phyloP scores from a whole-genome alignment of 179 eudicot species.

The Gypsophila paniculata region DNA sequence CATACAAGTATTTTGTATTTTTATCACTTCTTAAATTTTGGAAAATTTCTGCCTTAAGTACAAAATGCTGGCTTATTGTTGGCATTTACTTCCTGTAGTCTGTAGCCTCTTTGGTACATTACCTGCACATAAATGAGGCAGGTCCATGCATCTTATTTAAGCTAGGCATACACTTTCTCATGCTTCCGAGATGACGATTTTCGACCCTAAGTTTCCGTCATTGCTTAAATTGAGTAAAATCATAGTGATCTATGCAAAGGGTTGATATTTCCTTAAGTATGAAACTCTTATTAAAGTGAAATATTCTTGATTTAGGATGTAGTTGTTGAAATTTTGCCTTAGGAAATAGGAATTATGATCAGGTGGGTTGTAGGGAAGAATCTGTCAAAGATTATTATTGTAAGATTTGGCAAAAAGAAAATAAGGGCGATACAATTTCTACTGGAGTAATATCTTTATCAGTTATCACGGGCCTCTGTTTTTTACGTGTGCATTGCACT shows the following conservation, averaged over 20 bases:
- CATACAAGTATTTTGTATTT: conserved; percentile 11
- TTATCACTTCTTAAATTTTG: conserved; percentile 14
- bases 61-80: conserved; percentile 24
- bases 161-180: conserved; percentile 15
- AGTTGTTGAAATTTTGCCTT: conserved; percentile 13
- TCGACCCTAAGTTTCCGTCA: neutral
- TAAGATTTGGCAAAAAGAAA: neutral
- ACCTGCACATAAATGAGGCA: conserved; percentile 23
- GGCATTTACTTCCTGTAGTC: conserved; percentile 21
- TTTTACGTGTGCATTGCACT: too few species aligned
- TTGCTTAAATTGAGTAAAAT: conserved; percentile 9
- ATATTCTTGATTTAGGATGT: conserved; percentile 10
- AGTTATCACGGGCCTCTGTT: too few species aligned
- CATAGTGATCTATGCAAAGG: neutral
- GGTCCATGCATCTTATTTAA: conserved; percentile 21
- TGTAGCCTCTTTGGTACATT: conserved; percentile 19
- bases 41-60: conserved; percentile 23
- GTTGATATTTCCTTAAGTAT: conserved; percentile 9
- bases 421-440: too few species aligned
- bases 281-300: conserved; percentile 11
- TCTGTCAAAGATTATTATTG: neutral
- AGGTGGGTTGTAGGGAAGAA: conserved; percentile 16
- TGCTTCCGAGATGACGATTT: neutral
- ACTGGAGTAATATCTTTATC: too few species aligned
- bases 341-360: conserved; percentile 11